These are phyloP conservation scores for Exophiala mesophila DNA, from an alignment of 2,329 filamentous ascomycete species.

Conservation along the genomic window DNA sequence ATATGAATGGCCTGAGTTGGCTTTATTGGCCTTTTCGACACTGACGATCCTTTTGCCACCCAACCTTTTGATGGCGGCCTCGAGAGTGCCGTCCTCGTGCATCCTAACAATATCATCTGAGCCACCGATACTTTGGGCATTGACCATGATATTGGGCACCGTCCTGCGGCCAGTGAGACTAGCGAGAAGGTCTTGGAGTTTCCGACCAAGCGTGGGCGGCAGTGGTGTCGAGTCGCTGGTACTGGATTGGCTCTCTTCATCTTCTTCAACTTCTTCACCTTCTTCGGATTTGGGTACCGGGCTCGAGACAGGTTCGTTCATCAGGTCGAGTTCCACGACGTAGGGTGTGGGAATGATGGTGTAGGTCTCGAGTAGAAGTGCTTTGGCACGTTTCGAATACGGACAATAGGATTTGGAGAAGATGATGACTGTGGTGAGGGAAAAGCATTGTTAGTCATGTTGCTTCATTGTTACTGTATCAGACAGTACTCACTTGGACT, in stretches of 20 bases:
- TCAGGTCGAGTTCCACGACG: constrained; percentile 84
- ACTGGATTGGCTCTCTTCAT: constrained; percentile 5
- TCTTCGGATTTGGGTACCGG: constrained; percentile 1
- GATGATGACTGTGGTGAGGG: constrained; percentile 66
- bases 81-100: constrained; percentile 61
- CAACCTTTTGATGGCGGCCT: constrained; percentile 66
- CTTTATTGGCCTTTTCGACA: constrained; percentile 14
- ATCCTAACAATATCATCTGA: constrained; percentile 77
- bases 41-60: constrained; percentile 60
- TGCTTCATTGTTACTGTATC: not conserved
- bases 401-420: constrained; percentile 96
- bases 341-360: constrained; percentile 73
- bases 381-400: constrained; percentile 78
- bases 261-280: constrained; percentile 11
- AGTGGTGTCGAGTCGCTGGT: not conserved
- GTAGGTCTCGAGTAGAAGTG: constrained; percentile 78
- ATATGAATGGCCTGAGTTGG: no score
- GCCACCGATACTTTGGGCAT: constrained; percentile 83
- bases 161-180: constrained; percentile 75
- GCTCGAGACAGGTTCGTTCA: constrained; percentile 37
- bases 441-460: constrained; percentile 16
- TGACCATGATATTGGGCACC: constrained; percentile 87
- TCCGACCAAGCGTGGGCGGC: constrained; percentile 56
- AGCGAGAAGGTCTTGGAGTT: constrained; percentile 66
- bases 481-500: constrained; percentile 64